Percentiles rank a stretch among this genome's conserved stretches.
Conservation (phyloP, 805 yeast genomes). For the Candida tammaniensis region DNA sequence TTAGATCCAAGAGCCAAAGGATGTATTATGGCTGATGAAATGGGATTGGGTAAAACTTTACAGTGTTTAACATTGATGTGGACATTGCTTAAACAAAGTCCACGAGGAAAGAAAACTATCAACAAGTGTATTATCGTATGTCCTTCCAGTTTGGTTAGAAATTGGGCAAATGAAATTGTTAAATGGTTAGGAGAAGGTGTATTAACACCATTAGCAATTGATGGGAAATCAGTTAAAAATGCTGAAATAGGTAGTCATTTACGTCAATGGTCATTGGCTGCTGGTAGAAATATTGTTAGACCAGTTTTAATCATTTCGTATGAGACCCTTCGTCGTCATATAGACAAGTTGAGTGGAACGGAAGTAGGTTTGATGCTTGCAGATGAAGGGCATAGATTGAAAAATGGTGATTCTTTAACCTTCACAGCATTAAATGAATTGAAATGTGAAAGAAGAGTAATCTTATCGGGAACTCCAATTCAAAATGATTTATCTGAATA, state of each 20-base stretch:
- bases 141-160: constrained; percentile 88
- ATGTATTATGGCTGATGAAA: constrained; percentile 97
- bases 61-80: constrained; percentile 90
- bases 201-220: constrained; percentile 83
- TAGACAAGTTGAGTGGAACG: constrained; percentile 66
- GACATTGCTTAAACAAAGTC: constrained; percentile 88
- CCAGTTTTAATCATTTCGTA: constrained; percentile 94
- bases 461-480: constrained; percentile 93
- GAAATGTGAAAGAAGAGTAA: constrained; percentile 83
- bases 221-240: constrained; percentile 80
- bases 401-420: constrained; percentile 84
- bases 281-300: constrained; percentile 83
- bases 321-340: constrained; percentile 87
- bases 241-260: constrained; percentile 66
- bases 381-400: constrained; percentile 44
- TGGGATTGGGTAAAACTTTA: constrained; percentile 91
- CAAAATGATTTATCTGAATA: constrained; percentile 94
- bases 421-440: constrained; percentile 84
- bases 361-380: constrained; percentile 83
- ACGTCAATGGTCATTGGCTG: constrained; percentile 81
- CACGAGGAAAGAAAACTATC: constrained; percentile 77
- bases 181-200: constrained; percentile 97
- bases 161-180: constrained; percentile 95
- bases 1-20: constrained; percentile 84
- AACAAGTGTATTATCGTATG: constrained; percentile 91